Percentiles rank a stretch among this genome's conserved stretches.
These are phyloP conservation scores for Trifolium pratense DNA, from an alignment of 306 rosid species.

Conservation along the genomic window DNA sequence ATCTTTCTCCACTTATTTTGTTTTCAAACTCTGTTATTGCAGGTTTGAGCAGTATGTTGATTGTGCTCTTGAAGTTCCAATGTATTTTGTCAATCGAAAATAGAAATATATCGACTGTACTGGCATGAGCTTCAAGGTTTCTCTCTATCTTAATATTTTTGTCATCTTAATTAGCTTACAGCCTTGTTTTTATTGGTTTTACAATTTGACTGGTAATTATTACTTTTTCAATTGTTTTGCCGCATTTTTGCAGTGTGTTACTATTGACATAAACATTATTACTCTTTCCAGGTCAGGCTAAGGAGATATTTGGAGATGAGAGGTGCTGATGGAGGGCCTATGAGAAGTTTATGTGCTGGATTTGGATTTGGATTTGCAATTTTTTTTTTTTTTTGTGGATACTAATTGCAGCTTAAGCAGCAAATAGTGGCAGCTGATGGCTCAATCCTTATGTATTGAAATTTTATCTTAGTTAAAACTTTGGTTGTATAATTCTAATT, in stretches of 20 bases:
- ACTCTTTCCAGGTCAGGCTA: slow-evolving; percentile 79
- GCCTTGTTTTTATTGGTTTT: slow-evolving; percentile 18
- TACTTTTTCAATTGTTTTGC: slow-evolving; percentile 39
- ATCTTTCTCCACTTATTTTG: slow-evolving; percentile 14
- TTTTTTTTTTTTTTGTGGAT: no score
- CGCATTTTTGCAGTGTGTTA: slow-evolving; percentile 29
- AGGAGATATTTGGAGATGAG: slow-evolving; percentile 99
- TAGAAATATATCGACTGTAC: slow-evolving; percentile 81
- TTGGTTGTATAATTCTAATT: no score
- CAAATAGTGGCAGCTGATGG: no score
- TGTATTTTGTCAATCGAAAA: slow-evolving; percentile 89
- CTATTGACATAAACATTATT: slow-evolving; percentile 13
- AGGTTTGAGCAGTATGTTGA: slow-evolving; percentile 96
- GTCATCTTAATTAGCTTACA: no score
- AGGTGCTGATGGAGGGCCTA: slow-evolving; percentile 99
- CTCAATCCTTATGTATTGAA: no score
- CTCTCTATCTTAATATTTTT: slow-evolving; percentile 59
- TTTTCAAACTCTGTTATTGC: slow-evolving; percentile 42
- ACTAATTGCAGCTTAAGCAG: no score
- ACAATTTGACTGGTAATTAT: slow-evolving; percentile 15
- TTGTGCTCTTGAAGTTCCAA: slow-evolving; percentile 97
- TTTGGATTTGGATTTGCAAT: no score
- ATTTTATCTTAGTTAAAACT: no score
- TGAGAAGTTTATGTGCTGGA: slow-evolving; percentile 99
- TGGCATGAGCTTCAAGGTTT: slow-evolving; percentile 96